Conservation (phyloP, 345 rosid species). For the Pistacia integerrima region DNA sequence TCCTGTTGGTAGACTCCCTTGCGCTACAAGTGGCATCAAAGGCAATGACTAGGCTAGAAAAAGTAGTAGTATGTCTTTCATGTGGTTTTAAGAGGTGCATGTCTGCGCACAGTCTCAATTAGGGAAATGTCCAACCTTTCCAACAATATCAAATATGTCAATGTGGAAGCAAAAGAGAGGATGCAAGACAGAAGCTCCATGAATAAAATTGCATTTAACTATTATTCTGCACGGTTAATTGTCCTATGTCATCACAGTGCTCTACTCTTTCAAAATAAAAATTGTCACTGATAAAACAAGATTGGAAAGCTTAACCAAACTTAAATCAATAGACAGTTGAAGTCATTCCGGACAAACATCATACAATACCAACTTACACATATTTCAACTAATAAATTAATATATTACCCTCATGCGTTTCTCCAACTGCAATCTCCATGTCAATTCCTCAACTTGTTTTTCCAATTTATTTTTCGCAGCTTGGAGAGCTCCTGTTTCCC, state of each 20-base stretch:
- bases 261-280: background rate
- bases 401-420: conserved; percentile 86
- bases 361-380: background rate
- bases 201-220: background rate
- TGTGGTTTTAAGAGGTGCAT: background rate
- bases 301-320: conserved; percentile 3
- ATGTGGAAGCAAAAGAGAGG: background rate
- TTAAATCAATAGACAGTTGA: too few relatives aligned
- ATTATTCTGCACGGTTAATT: conserved; percentile 1
- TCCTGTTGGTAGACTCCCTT: background rate
- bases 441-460: conserved; percentile 98
- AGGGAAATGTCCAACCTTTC: too few relatives aligned
- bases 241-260: background rate
- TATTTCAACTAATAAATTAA: conserved; percentile 11
- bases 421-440: conserved; percentile 98
- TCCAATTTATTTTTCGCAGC: conserved; percentile 98
- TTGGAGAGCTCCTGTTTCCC: conserved; percentile 99
- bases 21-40: background rate
- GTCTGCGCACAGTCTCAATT: too few relatives aligned
- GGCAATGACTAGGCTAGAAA: background rate
- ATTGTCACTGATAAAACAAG: background rate
- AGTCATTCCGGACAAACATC: background rate
- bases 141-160: too few relatives aligned
- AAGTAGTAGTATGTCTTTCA: background rate
- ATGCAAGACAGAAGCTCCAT: conserved; percentile 1